Percentiles rank a stretch among this genome's conserved stretches.
These are phyloP conservation scores for Asclepias syriaca DNA, from an alignment of 257 asterid genomes.

Conservation along the genomic window DNA sequence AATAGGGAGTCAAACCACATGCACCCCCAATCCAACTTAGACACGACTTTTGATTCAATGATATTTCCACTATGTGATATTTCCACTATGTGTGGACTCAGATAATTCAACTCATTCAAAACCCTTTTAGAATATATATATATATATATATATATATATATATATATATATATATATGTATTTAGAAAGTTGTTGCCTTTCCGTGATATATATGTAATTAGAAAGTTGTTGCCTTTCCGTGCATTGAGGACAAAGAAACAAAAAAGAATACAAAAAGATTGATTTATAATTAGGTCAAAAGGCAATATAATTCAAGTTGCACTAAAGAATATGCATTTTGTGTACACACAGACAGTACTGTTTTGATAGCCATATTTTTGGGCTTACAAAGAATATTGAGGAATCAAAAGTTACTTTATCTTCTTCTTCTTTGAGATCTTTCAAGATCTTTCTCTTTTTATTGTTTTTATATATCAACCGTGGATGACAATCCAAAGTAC, in stretches of 20 bases:
- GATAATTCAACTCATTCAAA: conserved; percentile 5
- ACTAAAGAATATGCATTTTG: background rate
- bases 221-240: conserved; percentile 3
- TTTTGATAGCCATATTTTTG: conserved; percentile 4
- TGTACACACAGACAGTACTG: background rate
- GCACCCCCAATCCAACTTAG: conserved; percentile 3
- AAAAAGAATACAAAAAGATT: background rate
- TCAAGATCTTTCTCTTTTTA: background rate
- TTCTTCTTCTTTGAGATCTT: background rate
- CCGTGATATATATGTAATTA: no score
- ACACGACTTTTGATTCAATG: conserved; percentile 2
- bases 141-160: no score
- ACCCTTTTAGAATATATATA: background rate
- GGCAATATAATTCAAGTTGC: background rate
- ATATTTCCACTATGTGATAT: no score
- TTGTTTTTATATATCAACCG: no score
- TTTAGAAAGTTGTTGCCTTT: background rate
- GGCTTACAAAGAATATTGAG: conserved; percentile 1
- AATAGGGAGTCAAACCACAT: background rate
- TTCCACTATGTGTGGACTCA: conserved; percentile 18
- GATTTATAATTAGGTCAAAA: background rate
- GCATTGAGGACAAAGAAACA: conserved; percentile 13
- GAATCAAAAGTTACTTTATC: conserved; percentile 14
- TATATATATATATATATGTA: no score
- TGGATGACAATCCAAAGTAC: background rate